Conservation (phyloP, 148 eudicot genomes). For the Salicornia ramosissima region DNA sequence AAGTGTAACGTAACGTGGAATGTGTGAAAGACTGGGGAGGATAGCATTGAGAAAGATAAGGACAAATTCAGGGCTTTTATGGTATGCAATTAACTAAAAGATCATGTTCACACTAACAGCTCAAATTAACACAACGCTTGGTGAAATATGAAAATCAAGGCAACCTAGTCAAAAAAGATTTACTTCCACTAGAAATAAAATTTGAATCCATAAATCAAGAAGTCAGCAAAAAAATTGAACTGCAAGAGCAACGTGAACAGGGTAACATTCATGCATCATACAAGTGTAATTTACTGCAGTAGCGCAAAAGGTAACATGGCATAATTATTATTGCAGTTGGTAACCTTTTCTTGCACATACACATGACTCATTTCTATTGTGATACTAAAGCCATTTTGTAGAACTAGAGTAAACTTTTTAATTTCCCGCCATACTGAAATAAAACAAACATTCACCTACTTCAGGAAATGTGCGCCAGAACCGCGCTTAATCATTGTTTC, state of each 20-base stretch:
- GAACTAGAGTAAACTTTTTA: neutral
- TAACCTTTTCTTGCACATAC: neutral
- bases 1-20: neutral
- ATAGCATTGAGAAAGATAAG: neutral
- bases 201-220: neutral
- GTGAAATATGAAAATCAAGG: neutral
- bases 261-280: neutral
- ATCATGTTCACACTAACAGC: conserved; percentile 8
- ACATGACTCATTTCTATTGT: neutral
- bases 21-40: conserved; percentile 5
- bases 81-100: conserved; percentile 13
- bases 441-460: neutral
- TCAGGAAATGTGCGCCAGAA: neutral
- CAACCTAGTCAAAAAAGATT: neutral
- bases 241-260: neutral
- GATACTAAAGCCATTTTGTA: neutral
- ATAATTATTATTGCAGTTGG: neutral
- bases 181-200: neutral
- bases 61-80: conserved; percentile 12
- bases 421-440: neutral
- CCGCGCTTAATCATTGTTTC: neutral
- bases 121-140: neutral
- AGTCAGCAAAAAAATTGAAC: no score
- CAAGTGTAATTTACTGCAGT: neutral
- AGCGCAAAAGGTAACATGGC: neutral